Conservation (phyloP, 345 rosid genomes). For the Aquilaria sinensis region DNA sequence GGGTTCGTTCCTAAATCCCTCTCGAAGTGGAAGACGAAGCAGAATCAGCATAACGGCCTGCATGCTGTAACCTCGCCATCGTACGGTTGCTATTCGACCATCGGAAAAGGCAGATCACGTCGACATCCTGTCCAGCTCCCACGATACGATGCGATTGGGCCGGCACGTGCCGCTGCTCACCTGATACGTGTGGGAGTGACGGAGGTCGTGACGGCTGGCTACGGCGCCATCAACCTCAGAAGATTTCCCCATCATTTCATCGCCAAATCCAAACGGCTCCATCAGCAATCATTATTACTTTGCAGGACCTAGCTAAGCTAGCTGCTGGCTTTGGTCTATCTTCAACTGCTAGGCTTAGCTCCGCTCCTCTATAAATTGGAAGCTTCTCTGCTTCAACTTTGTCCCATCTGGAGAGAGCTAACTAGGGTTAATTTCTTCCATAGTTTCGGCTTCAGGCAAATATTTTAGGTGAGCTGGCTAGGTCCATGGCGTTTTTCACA, state of each 20-base stretch:
- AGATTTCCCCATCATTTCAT: constrained; percentile 22
- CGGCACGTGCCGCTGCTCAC: constrained; percentile 6
- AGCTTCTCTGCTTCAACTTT: neutral
- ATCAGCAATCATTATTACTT: constrained; percentile 35
- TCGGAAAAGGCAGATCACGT: neutral
- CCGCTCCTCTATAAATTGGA: constrained; percentile 25
- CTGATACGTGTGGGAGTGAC: constrained; percentile 9
- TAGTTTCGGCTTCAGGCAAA: neutral
- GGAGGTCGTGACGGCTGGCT: constrained; percentile 9
- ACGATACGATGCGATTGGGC: constrained; percentile 3
- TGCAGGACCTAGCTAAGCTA: too few species aligned
- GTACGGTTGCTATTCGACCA: constrained; percentile 21
- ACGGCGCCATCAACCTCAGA: constrained; percentile 32
- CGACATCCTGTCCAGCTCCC: neutral
- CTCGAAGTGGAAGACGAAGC: neutral
- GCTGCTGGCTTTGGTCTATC: neutral
- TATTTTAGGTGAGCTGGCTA: too few species aligned
- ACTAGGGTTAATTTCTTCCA: neutral
- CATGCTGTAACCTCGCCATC: neutral
- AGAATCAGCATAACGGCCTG: constrained; percentile 9
- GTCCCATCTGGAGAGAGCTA: neutral
- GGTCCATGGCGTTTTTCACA: constrained; percentile 12
- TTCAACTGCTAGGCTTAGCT: neutral
- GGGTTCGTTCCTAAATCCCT: neutral
- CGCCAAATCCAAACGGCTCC: constrained; percentile 46